A percentile compares a stretch with the other conserved stretches of the same genome.
These are phyloP conservation scores for Zygoascus meyerae DNA, from an alignment of 1,139 yeast species.

Conservation along the genomic window DNA sequence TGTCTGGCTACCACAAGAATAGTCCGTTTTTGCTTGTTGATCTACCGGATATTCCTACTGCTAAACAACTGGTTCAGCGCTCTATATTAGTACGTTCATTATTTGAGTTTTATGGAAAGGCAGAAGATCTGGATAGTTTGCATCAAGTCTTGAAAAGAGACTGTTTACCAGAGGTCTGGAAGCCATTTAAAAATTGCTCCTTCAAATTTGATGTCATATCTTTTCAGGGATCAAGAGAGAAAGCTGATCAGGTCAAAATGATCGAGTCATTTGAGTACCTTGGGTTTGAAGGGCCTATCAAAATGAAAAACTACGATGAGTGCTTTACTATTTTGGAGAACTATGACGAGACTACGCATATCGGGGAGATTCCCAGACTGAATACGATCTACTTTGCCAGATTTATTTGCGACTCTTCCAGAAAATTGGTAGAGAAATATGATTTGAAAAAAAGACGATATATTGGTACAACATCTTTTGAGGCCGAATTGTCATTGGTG, in stretches of 20 bases:
- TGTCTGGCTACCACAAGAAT: conserved; percentile 50
- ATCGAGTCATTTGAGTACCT: conserved; percentile 71
- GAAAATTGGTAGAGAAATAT: conserved; percentile 68
- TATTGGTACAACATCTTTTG: conserved; percentile 95
- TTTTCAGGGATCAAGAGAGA: conserved; percentile 61
- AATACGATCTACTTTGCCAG: conserved; percentile 68
- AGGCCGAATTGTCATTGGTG: conserved; percentile 66
- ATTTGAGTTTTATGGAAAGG: conserved; percentile 83
- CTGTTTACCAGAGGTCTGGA: conserved; percentile 26
- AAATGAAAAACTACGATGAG: conserved; percentile 73
- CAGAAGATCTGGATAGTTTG: conserved; percentile 48
- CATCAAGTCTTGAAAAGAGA: conserved; percentile 47
- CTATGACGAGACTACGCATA: conserved; percentile 45
- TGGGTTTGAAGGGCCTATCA: conserved; percentile 69
- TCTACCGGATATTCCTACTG: conserved; percentile 59
- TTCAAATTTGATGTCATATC: conserved; percentile 82
- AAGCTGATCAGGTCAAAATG: conserved; percentile 49
- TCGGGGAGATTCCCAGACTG: conserved; percentile 51
- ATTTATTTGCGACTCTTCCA: conserved; percentile 56
- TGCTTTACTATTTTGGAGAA: conserved; percentile 70
- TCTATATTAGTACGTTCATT: conserved; percentile 69
- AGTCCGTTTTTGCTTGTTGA: conserved; percentile 68
- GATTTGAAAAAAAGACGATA: conserved; percentile 79
- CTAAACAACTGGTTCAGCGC: conserved; percentile 55
- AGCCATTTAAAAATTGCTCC: conserved; percentile 19